A percentile compares a stretch with the other conserved stretches of the same genome.
Evolutionary conservation across 352 stramenopile genomes (phyloP).

Genomic region (Globisporangium nunn): DNA sequence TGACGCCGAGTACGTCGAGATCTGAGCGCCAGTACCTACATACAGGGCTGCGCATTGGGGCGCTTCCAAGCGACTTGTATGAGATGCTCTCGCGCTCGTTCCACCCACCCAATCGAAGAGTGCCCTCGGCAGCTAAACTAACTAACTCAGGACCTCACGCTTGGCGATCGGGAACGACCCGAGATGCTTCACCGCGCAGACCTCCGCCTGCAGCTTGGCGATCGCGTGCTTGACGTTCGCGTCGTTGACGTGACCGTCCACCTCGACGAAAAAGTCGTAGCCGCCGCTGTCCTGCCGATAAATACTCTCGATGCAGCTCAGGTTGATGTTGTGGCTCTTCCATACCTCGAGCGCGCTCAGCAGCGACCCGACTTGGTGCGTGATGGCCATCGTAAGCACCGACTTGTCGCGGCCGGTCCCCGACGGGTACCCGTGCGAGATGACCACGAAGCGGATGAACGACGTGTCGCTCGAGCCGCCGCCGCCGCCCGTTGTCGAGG

Average conservation of each 20-base stretch:
- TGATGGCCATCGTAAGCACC: slow-evolving; percentile 79
- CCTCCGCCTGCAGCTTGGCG: slow-evolving; percentile 34
- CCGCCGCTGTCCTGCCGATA: slow-evolving; percentile 61
- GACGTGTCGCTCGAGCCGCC: slow-evolving; percentile 16
- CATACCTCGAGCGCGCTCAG: slow-evolving; percentile 73
- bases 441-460: slow-evolving; percentile 70
- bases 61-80: neutral
- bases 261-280: slow-evolving; percentile 86
- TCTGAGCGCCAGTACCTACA: slow-evolving; percentile 17
- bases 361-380: slow-evolving; percentile 83
- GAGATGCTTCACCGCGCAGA: slow-evolving; percentile 70
- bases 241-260: slow-evolving; percentile 73
- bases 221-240: slow-evolving; percentile 47
- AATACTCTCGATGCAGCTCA: slow-evolving; percentile 85
- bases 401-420: slow-evolving; percentile 78
- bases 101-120: too few species aligned
- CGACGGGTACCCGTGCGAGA: slow-evolving; percentile 57
- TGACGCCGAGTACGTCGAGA: slow-evolving; percentile 68
- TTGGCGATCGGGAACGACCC: slow-evolving; percentile 73
- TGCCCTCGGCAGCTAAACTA: neutral
- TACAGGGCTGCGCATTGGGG: too few species aligned
- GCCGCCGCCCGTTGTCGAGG: slow-evolving; percentile 3
- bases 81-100: too few species aligned
- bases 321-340: slow-evolving; percentile 75
- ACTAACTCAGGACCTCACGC: slow-evolving; percentile 34